Conservation (phyloP, 2,329 filamentous ascomycete species). For the Conoideocrella luteorostrata region DNA sequence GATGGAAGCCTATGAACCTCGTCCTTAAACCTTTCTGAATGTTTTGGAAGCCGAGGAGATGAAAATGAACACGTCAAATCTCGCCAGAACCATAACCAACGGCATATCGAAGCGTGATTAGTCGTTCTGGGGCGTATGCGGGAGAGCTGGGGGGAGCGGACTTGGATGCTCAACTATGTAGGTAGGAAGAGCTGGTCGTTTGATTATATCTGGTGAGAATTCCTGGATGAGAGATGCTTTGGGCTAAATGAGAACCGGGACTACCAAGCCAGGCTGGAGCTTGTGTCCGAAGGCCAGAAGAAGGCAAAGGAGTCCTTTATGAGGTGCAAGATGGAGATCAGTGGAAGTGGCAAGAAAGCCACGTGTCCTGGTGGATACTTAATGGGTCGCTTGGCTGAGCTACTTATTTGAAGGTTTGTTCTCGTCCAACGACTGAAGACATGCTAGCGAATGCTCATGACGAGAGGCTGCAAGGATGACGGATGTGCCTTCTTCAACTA, state of each 20-base stretch:
- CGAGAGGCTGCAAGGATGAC: background rate
- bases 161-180: constrained; percentile 27
- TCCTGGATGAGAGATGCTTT: constrained; percentile 25
- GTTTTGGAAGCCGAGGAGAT: constrained; percentile 26
- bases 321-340: too few relatives aligned
- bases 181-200: constrained; percentile 30
- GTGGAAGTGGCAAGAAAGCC: too few relatives aligned
- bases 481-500: background rate
- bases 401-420: too few relatives aligned
- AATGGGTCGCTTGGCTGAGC: too few relatives aligned
- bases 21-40: constrained; percentile 27
- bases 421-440: too few relatives aligned
- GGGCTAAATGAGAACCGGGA: too few relatives aligned
- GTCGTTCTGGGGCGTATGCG: constrained; percentile 24
- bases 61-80: constrained; percentile 7
- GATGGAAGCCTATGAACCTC: constrained; percentile 23
- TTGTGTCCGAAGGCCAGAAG: too few relatives aligned
- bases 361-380: too few relatives aligned
- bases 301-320: too few relatives aligned
- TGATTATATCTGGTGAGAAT: constrained; percentile 30
- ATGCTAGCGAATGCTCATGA: too few relatives aligned
- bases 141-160: constrained; percentile 27
- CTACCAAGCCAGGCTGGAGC: too few relatives aligned
- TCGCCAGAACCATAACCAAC: background rate
- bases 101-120: background rate